phyloP scores from a whole-genome alignment of 1,139 yeast genomes.

The Saccharomyces pastorianus region DNA sequence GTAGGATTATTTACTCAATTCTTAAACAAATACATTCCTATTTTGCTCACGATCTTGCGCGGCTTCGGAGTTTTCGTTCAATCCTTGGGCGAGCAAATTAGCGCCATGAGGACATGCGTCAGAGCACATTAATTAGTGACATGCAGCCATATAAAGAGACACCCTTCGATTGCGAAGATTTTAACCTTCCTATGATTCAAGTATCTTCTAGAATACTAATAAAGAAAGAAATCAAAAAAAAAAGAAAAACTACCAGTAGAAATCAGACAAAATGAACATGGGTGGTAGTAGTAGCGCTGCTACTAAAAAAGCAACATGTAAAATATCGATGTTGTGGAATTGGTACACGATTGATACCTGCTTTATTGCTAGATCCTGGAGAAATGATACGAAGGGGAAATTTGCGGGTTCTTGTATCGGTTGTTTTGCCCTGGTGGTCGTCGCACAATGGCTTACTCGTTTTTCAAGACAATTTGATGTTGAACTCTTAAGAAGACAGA shows the following conservation, averaged over 20 bases:
- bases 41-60: not conserved
- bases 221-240: no score
- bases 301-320: constrained; percentile 11
- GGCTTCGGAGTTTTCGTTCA: not conserved
- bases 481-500: constrained; percentile 18
- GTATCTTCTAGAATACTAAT: no score
- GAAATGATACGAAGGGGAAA: constrained; percentile 47
- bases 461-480: constrained; percentile 44
- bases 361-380: constrained; percentile 59
- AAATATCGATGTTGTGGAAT: constrained; percentile 44
- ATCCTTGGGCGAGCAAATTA: not conserved
- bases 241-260: no score
- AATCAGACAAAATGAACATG: no score
- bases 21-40: no score
- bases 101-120: not conserved
- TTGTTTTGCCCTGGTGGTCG: constrained; percentile 48
- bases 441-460: constrained; percentile 51
- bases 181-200: no score
- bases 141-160: not conserved
- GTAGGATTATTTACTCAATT: no score
- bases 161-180: no score
- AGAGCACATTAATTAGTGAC: constrained; percentile 1
- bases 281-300: constrained; percentile 11
- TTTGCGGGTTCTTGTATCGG: constrained; percentile 71
- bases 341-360: constrained; percentile 57